Percentiles rank a stretch among this genome's conserved stretches.
These are phyloP conservation scores for Fistulifera solaris DNA, from an alignment of 108 stramenopile genomes.

Conservation along the genomic window DNA sequence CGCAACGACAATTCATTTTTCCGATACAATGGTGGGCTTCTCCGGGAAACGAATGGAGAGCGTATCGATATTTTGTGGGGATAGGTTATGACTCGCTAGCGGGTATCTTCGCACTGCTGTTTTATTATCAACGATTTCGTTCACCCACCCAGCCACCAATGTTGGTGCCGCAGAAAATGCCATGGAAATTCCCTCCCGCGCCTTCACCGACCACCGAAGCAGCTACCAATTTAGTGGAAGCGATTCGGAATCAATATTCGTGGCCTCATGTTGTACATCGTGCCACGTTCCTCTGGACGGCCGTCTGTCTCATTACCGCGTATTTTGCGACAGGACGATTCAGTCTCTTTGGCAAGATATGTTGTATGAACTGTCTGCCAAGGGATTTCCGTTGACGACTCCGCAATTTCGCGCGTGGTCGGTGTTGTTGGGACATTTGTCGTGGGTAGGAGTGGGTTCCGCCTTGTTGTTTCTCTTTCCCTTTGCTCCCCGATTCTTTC, in stretches of 20 bases:
- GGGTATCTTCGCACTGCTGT: constrained; percentile 47
- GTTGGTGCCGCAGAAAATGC: neutral
- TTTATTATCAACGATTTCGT: neutral
- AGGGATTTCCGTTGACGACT: constrained; percentile 57
- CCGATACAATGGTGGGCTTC: constrained; percentile 74
- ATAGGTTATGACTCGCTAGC: constrained; percentile 76
- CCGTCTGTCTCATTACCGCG: constrained; percentile 47
- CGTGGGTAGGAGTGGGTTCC: constrained; percentile 69
- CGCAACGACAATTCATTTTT: constrained; percentile 64
- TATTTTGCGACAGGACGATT: constrained; percentile 76
- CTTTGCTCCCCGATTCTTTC: constrained; percentile 69
- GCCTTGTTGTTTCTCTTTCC: constrained; percentile 47
- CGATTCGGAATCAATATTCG: neutral
- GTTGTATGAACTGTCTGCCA: constrained; percentile 50
- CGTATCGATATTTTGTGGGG: constrained; percentile 61
- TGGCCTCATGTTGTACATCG: neutral
- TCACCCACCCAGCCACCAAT: neutral
- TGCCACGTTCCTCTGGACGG: constrained; percentile 27
- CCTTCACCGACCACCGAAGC: neutral
- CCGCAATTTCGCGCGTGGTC: constrained; percentile 80
- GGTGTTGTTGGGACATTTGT: constrained; percentile 81
- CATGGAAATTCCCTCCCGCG: neutral
- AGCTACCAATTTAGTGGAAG: neutral
- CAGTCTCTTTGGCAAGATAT: constrained; percentile 63
- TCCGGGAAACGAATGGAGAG: constrained; percentile 30